Evolutionary conservation across 768 basidiomycete genomes (phyloP).

Genomic region (Boletus vinaceobasis): DNA sequence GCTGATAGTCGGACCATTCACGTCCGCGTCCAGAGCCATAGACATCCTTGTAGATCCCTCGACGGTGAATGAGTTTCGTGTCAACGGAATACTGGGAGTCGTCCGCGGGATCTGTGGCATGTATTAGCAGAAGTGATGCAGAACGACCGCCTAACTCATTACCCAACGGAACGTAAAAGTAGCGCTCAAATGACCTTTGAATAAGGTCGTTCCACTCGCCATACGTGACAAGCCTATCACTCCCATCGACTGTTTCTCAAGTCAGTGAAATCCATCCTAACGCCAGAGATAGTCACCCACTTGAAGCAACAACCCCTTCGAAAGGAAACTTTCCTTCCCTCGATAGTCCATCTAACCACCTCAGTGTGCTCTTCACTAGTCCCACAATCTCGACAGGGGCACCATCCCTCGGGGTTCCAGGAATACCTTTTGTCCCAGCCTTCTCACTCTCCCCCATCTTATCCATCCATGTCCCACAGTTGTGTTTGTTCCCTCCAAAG

Average conservation of each 20-base stretch:
- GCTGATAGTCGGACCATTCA: conserved; percentile 97
- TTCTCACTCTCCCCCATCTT: conserved; percentile 94
- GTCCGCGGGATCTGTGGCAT: conserved; percentile 55
- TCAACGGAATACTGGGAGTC: conserved; percentile 73
- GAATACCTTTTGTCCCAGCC: conserved; percentile 91
- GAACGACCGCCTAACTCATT: neutral
- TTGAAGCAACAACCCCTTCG: conserved; percentile 76
- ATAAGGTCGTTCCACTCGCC: conserved; percentile 86
- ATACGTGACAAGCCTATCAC: conserved; percentile 73
- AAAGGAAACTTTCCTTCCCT: conserved; percentile 74
- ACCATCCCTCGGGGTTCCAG: conserved; percentile 96
- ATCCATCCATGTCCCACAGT: conserved; percentile 98
- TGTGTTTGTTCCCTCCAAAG: conserved; percentile 77
- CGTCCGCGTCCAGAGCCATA: conserved; percentile 82
- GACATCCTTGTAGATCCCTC: conserved; percentile 99
- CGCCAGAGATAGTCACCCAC: conserved; percentile 44
- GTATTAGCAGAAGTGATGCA: neutral
- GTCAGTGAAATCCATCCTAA: neutral
- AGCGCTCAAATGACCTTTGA: conserved; percentile 82
- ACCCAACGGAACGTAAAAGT: conserved; percentile 87
- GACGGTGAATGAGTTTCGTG: conserved; percentile 69
- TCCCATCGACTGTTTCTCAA: conserved; percentile 57
- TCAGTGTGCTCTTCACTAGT: conserved; percentile 84
- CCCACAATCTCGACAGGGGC: conserved; percentile 96
- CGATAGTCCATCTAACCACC: conserved; percentile 79